Base-by-base conservation (phyloP, 768 basidiomycete genomes). In the Ephemerocybe angulata region DNA sequence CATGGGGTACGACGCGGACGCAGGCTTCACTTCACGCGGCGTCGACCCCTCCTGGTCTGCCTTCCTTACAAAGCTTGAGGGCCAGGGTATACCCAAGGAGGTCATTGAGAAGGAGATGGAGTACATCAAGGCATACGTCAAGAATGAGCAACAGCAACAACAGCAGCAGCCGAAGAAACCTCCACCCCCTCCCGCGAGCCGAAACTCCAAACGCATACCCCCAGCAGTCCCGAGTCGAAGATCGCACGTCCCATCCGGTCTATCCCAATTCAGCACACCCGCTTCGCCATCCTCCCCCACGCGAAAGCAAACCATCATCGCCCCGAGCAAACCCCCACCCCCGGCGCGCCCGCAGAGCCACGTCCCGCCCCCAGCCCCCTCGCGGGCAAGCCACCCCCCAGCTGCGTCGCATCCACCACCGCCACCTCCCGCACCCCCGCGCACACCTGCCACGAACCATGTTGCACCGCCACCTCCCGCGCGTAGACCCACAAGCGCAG, bases 41-140 rank as follows among this genome's bases (percentile, higher is more conserved):
- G 90, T 99, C 4, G 96, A 99, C 68, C 84, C 90, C 1, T 90
- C 88, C 4, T 98, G 96, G 96, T 76, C 83, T 42, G 74, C 83
- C 1, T 70, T 98, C 54, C 76, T 98, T 2, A 76, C 72, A 7
- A 75, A 82, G 55, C 77, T 98, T 4, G 80, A 85, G 56, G 70
- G 72, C 42, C 70, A 76, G 6, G 93, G 93, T 0, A 70, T 98
- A 46, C 77, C 81, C 46, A 77, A 78, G 48, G 83, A 86, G 33
- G 71, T 90, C 40, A 84, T 97, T 35, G 78, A 77, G 57, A 72
- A 87, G 58, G 87, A 98, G 63, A 87, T 87, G 74, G 87, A 90
- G 58, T 98, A 93, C 67, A 96, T 99, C 72, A 87, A 86, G 65
- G 78, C 86, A 59, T 99, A 85, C 64, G 80, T 93, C 24, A 75